phyloP scores from a whole-genome alignment of 1,139 yeast species.

The Entelexis sorbosivorans region DNA sequence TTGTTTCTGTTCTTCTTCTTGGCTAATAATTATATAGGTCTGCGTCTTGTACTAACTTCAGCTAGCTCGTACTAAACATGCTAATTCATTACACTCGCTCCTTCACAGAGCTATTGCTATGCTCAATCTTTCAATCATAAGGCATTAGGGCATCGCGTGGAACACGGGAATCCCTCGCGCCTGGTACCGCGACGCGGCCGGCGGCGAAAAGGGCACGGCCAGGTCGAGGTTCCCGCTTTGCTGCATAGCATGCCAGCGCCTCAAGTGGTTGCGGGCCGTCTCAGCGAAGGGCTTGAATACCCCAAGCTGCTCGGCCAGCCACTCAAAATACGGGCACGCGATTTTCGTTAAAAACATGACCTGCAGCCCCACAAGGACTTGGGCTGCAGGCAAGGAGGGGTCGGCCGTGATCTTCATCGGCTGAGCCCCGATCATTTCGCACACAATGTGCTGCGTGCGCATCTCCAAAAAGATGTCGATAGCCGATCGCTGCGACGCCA shows the following conservation, averaged over 20 bases:
- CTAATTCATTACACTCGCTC: neutral
- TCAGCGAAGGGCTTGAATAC: conserved; percentile 7
- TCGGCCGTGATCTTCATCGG: conserved; percentile 6
- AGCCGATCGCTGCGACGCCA: conserved; percentile 13
- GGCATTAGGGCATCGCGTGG: conserved; percentile 5
- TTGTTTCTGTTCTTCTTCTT: neutral
- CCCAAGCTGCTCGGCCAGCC: conserved; percentile 14
- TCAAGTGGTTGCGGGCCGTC: neutral
- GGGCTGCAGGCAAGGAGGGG: conserved; percentile 3
- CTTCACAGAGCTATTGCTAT: neutral
- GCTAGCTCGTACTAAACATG: neutral
- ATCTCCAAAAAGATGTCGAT: conserved; percentile 12
- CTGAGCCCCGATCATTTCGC: conserved; percentile 1
- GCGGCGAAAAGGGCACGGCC: conserved; percentile 1
- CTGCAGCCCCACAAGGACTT: conserved; percentile 15
- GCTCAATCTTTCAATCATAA: neutral
- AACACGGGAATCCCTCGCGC: conserved; percentile 1
- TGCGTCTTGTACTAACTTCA: no score
- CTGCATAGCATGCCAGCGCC: conserved; percentile 5
- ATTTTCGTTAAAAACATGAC: conserved; percentile 10
- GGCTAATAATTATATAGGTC: neutral
- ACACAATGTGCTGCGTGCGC: conserved; percentile 9
- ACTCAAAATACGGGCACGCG: conserved; percentile 18
- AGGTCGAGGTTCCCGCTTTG: conserved; percentile 4
- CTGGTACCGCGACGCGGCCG: neutral